These are phyloP conservation scores for Diaporthe sp. DNA, from an alignment of 2,329 filamentous ascomycete species.

Conservation along the genomic window DNA sequence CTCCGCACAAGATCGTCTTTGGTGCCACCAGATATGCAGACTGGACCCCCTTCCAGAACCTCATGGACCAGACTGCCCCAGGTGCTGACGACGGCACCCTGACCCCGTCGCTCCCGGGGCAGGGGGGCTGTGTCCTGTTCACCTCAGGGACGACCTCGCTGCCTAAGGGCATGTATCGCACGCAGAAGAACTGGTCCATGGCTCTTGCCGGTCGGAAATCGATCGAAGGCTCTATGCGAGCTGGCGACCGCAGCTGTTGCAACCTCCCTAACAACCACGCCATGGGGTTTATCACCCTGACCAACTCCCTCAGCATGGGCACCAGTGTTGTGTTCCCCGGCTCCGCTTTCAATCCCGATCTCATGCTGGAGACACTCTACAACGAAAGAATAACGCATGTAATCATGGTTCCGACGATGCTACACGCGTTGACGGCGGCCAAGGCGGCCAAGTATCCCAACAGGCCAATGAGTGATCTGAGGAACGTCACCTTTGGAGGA, in stretches of 20 bases:
- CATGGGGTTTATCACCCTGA: slow-evolving; percentile 27
- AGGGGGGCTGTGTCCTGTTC: slow-evolving; percentile 13
- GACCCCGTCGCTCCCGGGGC: neutral
- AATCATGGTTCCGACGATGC: slow-evolving; percentile 32
- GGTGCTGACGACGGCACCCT: neutral
- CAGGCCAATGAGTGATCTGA: slow-evolving; percentile 21
- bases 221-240: neutral
- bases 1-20: slow-evolving; percentile 15
- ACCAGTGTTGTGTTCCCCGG: neutral
- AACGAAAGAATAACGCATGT: neutral
- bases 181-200: neutral
- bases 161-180: slow-evolving; percentile 30
- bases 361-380: slow-evolving; percentile 30
- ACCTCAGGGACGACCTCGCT: slow-evolving; percentile 32
- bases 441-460: slow-evolving; percentile 22
- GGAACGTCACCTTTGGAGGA: slow-evolving; percentile 23
- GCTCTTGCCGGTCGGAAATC: neutral
- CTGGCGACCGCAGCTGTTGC: neutral
- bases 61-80: slow-evolving; percentile 5
- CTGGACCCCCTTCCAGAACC: slow-evolving; percentile 16
- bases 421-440: slow-evolving; percentile 8
- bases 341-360: slow-evolving; percentile 6
- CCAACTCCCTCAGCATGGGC: neutral
- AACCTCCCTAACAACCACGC: slow-evolving; percentile 34
- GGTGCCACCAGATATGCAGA: slow-evolving; percentile 17